phyloP scores from a whole-genome alignment of 1,139 yeast genomes.

The Pneumocystis murina region DNA sequence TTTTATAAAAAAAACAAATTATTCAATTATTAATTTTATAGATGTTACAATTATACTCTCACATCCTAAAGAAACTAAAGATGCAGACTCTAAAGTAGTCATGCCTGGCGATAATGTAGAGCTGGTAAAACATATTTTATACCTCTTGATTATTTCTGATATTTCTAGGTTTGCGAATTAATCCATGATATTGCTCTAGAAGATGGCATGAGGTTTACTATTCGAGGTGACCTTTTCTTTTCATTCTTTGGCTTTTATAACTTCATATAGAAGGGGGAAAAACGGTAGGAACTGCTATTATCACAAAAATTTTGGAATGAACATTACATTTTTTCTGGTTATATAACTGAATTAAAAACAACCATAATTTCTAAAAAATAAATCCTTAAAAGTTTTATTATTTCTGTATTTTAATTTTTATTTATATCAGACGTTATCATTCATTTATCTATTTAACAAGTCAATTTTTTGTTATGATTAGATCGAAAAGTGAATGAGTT shows the following conservation, averaged over 20 bases:
- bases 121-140: conserved; percentile 35
- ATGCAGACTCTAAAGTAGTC: conserved; percentile 62
- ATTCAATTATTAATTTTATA: background rate
- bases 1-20: background rate
- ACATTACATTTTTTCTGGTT: background rate
- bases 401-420: background rate
- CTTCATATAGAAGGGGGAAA: conserved; percentile 67
- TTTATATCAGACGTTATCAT: background rate
- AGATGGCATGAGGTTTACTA: conserved; percentile 94
- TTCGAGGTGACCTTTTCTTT: conserved; percentile 35
- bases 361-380: background rate
- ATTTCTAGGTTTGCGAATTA: conserved; percentile 43
- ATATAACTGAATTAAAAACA: background rate
- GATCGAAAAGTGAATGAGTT: background rate
- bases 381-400: background rate
- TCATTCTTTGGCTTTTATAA: background rate
- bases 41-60: conserved; percentile 83
- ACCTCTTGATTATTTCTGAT: background rate
- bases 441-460: background rate
- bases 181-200: conserved; percentile 88
- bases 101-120: conserved; percentile 98
- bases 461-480: background rate
- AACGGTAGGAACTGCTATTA: conserved; percentile 97
- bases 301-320: conserved; percentile 79
- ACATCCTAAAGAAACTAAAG: conserved; percentile 60